phyloP scores from a whole-genome alignment of 1,284 basidiomycete species.

The Puccinia horiana region DNA sequence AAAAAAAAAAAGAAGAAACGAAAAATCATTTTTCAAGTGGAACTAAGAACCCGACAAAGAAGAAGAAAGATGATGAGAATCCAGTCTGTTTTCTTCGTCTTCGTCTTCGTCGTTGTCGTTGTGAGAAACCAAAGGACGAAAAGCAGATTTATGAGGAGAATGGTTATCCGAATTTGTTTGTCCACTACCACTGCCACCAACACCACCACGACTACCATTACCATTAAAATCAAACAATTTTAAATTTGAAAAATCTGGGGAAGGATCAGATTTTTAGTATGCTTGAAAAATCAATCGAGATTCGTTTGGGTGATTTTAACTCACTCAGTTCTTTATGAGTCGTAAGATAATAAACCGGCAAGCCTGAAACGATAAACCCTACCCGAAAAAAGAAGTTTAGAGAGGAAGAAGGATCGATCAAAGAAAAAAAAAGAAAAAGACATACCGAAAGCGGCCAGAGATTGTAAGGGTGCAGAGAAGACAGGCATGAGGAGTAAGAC shows the following conservation, averaged over 20 bases:
- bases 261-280: background rate
- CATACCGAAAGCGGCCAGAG: slow-evolving; percentile 78
- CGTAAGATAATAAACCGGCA: slow-evolving; percentile 43
- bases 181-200: no score
- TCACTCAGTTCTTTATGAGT: background rate
- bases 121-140: no score
- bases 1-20: no score
- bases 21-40: no score
- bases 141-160: no score
- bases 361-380: slow-evolving; percentile 42
- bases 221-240: slow-evolving; percentile 1
- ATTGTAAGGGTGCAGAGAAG: slow-evolving; percentile 86
- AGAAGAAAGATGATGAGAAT: no score
- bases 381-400: background rate
- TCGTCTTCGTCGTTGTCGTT: no score
- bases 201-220: background rate
- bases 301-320: no score
- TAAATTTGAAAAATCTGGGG: background rate
- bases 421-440: slow-evolving; percentile 45
- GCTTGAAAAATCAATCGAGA: background rate
- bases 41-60: no score
- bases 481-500: slow-evolving; percentile 94
- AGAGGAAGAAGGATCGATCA: background rate
- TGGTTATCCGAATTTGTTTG: no score
- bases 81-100: no score